Evolutionary conservation across 345 rosid genomes (phyloP).

Genomic region (Sonneratia alba): DNA sequence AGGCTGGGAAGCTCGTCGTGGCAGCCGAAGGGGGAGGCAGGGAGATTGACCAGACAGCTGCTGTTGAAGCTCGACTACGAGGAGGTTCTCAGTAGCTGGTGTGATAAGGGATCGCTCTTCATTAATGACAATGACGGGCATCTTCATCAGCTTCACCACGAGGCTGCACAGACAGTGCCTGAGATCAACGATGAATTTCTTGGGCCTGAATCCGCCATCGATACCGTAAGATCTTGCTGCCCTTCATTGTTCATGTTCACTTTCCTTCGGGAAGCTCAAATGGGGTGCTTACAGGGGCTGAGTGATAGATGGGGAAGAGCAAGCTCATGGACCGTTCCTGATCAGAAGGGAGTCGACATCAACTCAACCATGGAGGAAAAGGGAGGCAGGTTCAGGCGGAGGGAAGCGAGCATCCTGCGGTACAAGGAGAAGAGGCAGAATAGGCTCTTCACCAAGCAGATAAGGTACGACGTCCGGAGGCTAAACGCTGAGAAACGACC

Average conservation of each 20-base stretch:
- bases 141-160: background rate
- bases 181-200: constrained; percentile 23
- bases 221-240: constrained; percentile 26
- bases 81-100: constrained; percentile 76
- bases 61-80: constrained; percentile 78
- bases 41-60: constrained; percentile 7
- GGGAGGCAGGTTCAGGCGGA: constrained; percentile 38
- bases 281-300: constrained; percentile 22
- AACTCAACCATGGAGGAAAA: constrained; percentile 5
- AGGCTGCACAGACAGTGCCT: constrained; percentile 61
- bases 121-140: constrained; percentile 22
- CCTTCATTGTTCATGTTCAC: background rate
- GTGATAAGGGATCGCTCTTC: constrained; percentile 63
- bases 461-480: constrained; percentile 85
- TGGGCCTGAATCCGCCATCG: constrained; percentile 17
- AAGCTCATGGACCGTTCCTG: constrained; percentile 54
- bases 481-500: constrained; percentile 96
- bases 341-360: constrained; percentile 15
- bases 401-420: constrained; percentile 86
- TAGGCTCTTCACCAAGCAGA: constrained; percentile 74
- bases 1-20: background rate
- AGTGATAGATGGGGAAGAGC: constrained; percentile 21
- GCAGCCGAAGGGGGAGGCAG: constrained; percentile 13
- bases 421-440: constrained; percentile 85
- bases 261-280: too few species aligned